Conservation (phyloP, 2,329 filamentous ascomycete species). For the Fusarium pseudonygamai region DNA sequence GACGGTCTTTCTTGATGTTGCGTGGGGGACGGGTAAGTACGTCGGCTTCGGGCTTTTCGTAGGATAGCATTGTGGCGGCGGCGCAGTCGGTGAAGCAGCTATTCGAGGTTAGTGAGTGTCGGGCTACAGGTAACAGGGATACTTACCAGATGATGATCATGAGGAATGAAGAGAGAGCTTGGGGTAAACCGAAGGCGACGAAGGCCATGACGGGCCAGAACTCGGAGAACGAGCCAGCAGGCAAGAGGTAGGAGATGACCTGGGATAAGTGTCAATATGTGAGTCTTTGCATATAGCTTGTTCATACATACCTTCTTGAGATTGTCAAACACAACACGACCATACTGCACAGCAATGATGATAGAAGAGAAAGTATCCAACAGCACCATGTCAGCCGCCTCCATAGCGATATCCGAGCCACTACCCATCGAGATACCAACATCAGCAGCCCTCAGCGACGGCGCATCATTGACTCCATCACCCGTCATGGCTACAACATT, state of each 20-base stretch:
- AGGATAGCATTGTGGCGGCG: slow-evolving; percentile 77
- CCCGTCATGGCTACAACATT: slow-evolving; percentile 85
- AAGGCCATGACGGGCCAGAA: slow-evolving; percentile 81
- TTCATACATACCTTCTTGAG: slow-evolving; percentile 67
- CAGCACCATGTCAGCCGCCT: slow-evolving; percentile 83
- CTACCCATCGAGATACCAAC: slow-evolving; percentile 84
- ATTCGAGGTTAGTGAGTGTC: slow-evolving; percentile 15
- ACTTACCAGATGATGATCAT: slow-evolving; percentile 74
- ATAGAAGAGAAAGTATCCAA: slow-evolving; percentile 79
- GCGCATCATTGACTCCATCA: slow-evolving; percentile 88
- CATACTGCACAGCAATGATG: slow-evolving; percentile 76
- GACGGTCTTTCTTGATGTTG: slow-evolving; percentile 75
- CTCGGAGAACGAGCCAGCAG: slow-evolving; percentile 78
- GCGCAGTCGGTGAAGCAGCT: slow-evolving; percentile 81
- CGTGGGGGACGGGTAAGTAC: slow-evolving; percentile 65
- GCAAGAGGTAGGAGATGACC: slow-evolving; percentile 68
- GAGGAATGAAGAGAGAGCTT: slow-evolving; percentile 77
- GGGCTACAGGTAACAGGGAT: too few relatives aligned
- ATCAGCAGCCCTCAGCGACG: slow-evolving; percentile 81
- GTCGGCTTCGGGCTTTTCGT: slow-evolving; percentile 80
- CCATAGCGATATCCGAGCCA: slow-evolving; percentile 84
- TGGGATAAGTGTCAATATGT: background rate
- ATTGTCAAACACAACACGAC: slow-evolving; percentile 82
- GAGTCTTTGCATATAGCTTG: accelerated
- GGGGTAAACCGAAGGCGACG: slow-evolving; percentile 76